Conservation (phyloP, 352 stramenopile species). For the Globisporangium iwayamae region DNA sequence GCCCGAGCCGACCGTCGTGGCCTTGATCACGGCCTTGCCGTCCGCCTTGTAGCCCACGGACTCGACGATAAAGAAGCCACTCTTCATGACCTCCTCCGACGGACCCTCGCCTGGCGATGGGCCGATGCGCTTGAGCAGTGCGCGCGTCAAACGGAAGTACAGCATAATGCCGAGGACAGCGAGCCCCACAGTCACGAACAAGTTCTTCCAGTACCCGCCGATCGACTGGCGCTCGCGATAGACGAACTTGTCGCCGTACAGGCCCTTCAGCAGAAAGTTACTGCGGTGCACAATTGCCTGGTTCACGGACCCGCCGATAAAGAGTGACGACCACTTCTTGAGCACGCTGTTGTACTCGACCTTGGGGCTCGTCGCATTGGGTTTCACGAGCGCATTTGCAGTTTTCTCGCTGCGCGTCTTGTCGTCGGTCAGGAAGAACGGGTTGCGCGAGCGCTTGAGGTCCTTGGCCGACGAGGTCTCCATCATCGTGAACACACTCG, state of each 20-base stretch:
- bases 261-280: constrained; percentile 52
- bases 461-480: constrained; percentile 45
- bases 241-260: constrained; percentile 60
- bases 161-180: constrained; percentile 36
- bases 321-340: constrained; percentile 56
- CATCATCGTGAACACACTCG: constrained; percentile 52
- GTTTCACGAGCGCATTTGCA: constrained; percentile 20
- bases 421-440: constrained; percentile 60
- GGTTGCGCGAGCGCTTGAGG: constrained; percentile 34
- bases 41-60: constrained; percentile 40
- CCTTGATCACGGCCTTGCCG: constrained; percentile 38
- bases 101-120: constrained; percentile 80
- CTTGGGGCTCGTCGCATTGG: constrained; percentile 31
- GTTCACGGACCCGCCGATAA: constrained; percentile 83
- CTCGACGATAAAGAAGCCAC: constrained; percentile 69
- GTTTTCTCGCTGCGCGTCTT: constrained; percentile 35
- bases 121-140: constrained; percentile 62
- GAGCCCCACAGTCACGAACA: constrained; percentile 1
- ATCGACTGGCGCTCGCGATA: constrained; percentile 64
- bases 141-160: constrained; percentile 53
- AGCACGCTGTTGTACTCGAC: constrained; percentile 75
- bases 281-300: constrained; percentile 71
- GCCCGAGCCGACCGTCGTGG: constrained; percentile 33
- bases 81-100: constrained; percentile 68
- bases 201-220: constrained; percentile 26